phyloP scores from a whole-genome alignment of 208 protist genomes.

The Trypanosoma lewisi region DNA sequence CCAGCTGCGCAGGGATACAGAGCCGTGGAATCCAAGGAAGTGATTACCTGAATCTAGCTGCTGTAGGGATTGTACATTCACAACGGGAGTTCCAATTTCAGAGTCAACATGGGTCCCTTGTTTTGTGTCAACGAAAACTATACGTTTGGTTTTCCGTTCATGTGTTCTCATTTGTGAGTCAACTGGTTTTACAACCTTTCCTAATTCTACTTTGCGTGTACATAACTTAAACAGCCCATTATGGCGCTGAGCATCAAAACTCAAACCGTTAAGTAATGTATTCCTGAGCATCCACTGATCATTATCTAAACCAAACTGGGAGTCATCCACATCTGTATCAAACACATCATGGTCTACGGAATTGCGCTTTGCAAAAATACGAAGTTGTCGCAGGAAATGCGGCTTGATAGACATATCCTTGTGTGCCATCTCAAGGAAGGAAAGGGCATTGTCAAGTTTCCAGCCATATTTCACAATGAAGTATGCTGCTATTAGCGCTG shows the following conservation, averaged over 20 bases:
- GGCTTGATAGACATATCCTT: conserved; percentile 87
- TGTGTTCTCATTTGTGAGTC: conserved; percentile 15
- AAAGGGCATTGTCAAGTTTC: conserved; percentile 83
- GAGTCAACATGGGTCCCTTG: conserved; percentile 57
- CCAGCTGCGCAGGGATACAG: conserved; percentile 34
- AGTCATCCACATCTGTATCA: conserved; percentile 75
- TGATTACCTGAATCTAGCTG: conserved; percentile 41
- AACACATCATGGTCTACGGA: conserved; percentile 83
- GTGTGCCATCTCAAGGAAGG: conserved; percentile 86
- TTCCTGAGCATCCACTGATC: conserved; percentile 93
- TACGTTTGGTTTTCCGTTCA: conserved; percentile 32
- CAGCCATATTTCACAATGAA: conserved; percentile 92
- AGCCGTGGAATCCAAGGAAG: conserved; percentile 61
- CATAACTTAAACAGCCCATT: conserved; percentile 72
- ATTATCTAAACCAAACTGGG: conserved; percentile 82
- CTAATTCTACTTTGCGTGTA: conserved; percentile 59
- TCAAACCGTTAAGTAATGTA: conserved; percentile 84
- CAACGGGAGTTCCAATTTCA: conserved; percentile 41
- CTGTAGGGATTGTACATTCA: conserved; percentile 29
- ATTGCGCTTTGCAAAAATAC: conserved; percentile 82
- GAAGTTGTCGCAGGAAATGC: conserved; percentile 89
- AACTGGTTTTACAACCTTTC: conserved; percentile 18
- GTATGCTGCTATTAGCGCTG: conserved; percentile 83
- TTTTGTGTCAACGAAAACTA: conserved; percentile 79
- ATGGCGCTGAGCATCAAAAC: conserved; percentile 61